Evolutionary conservation across 805 yeast species (phyloP).

Genomic region (Candida ascalaphidarum): DNA sequence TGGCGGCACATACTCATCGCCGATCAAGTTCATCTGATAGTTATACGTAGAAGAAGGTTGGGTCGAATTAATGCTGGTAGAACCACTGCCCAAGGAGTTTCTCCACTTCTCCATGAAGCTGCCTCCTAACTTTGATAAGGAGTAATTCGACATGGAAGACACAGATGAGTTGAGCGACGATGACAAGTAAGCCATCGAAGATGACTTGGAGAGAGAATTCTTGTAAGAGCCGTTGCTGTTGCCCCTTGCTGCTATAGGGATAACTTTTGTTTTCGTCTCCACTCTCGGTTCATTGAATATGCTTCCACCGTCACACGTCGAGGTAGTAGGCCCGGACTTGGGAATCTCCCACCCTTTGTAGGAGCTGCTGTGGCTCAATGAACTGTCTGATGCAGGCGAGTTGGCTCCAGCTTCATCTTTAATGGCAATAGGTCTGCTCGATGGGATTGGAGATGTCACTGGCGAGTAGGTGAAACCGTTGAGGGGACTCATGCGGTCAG

Average conservation of each 20-base stretch:
- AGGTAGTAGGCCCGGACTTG: too few species aligned
- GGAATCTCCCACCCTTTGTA: too few species aligned
- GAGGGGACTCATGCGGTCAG: too few species aligned
- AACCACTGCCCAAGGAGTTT: constrained; percentile 18
- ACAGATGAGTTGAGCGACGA: constrained; percentile 32
- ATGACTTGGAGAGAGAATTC: constrained; percentile 27
- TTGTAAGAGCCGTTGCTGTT: constrained; percentile 2
- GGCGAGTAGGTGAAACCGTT: too few species aligned
- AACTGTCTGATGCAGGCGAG: constrained; percentile 1
- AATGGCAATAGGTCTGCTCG: constrained; percentile 3
- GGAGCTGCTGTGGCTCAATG: constrained; percentile 8
- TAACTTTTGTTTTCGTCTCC: constrained; percentile 9
- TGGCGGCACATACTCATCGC: constrained; percentile 7
- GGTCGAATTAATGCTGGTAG: too few species aligned
- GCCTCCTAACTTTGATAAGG: constrained; percentile 31
- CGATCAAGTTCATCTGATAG: too few species aligned
- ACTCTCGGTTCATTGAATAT: constrained; percentile 7
- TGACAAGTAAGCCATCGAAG: constrained; percentile 32
- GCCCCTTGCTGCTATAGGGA: constrained; percentile 10
- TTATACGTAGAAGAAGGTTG: too few species aligned
- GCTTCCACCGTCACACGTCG: too few species aligned
- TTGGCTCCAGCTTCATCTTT: background rate
- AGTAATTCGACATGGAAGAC: constrained; percentile 30
- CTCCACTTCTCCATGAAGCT: constrained; percentile 40
- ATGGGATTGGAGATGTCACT: too few species aligned